Evolutionary conservation across 1,139 yeast species (phyloP).

Genomic region (Scheffersomyces cryptocercus): DNA sequence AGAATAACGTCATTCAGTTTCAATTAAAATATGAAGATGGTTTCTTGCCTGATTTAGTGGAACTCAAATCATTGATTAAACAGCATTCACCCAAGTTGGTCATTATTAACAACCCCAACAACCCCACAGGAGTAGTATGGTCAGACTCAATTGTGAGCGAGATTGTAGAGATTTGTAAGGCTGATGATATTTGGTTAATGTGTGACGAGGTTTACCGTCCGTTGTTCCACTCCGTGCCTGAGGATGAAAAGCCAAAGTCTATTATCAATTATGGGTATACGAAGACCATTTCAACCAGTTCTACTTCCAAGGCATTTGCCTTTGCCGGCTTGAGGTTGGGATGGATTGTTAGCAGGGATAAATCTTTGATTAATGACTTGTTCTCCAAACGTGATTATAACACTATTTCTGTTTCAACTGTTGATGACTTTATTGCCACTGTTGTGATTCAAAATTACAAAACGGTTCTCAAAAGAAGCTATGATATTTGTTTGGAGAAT

Average conservation of each 20-base stretch:
- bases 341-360: slow-evolving; percentile 48
- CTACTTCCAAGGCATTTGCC: slow-evolving; percentile 57
- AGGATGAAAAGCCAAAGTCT: slow-evolving; percentile 33
- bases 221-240: slow-evolving; percentile 39
- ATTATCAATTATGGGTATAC: slow-evolving; percentile 44
- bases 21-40: slow-evolving; percentile 31
- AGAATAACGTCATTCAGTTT: slow-evolving; percentile 34
- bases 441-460: slow-evolving; percentile 40
- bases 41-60: slow-evolving; percentile 38
- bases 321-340: slow-evolving; percentile 58
- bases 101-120: slow-evolving; percentile 55
- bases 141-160: slow-evolving; percentile 29
- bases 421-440: slow-evolving; percentile 51
- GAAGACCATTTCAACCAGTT: slow-evolving; percentile 49
- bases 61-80: slow-evolving; percentile 26
- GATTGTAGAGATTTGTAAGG: slow-evolving; percentile 41
- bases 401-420: slow-evolving; percentile 49
- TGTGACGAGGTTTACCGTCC: slow-evolving; percentile 63
- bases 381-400: slow-evolving; percentile 51
- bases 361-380: slow-evolving; percentile 29
- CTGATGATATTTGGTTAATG: slow-evolving; percentile 35
- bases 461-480: slow-evolving; percentile 38
- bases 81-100: slow-evolving; percentile 43
- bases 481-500: slow-evolving; percentile 37
- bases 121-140: slow-evolving; percentile 56